Base-by-base conservation (phyloP, 305 asterid species). In the Fraxinus paxiana region DNA sequence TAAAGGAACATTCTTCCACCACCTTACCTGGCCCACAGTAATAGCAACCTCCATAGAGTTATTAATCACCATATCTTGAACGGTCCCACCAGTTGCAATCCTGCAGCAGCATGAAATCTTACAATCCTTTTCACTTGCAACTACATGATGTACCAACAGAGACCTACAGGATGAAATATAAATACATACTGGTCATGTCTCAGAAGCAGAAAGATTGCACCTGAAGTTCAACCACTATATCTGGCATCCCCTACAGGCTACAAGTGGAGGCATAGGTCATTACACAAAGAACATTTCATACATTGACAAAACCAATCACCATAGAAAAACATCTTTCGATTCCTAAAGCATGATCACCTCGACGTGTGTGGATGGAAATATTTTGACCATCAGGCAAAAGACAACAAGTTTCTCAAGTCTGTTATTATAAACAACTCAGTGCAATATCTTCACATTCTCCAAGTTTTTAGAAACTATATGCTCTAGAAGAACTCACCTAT, bases 1-100 rank as follows among this genome's bases (percentile, higher is more conserved):
- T 34, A 73, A 77, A 77, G 71, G 35, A 17, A 38, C 38, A 22
- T 38, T 34, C 74, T 38, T 34, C 74, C 33, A 31, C 70, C 28
- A 51, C 78, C 84, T 28, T 86, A 91, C 94, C 91, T 88, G 84
- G 20, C 92, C 91, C 31, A 88, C 83, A 4, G 91, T 85, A 67
- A 89, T 76, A 77, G 88, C 92, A 74, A 83, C 77, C 51, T 88
- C 80, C 81, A 86, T 75, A 35, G 73, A 76, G 84, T 78, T 86
- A 82, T 87, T 88, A 34, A 86, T 84, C 78, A 87, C 83, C 87
- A 88, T 82, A 83, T 91, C 92, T 80, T 78, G 81, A 80, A 87
- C 81, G 69, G 71, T 82, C 82, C 92, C 92, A 43, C 38, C 83
- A 79, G 85, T 82, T 69, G 87, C 84, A 79, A 89, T 87, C 73